phyloP scores from a whole-genome alignment of 208 protist species.

The Leishmania tropica region DNA sequence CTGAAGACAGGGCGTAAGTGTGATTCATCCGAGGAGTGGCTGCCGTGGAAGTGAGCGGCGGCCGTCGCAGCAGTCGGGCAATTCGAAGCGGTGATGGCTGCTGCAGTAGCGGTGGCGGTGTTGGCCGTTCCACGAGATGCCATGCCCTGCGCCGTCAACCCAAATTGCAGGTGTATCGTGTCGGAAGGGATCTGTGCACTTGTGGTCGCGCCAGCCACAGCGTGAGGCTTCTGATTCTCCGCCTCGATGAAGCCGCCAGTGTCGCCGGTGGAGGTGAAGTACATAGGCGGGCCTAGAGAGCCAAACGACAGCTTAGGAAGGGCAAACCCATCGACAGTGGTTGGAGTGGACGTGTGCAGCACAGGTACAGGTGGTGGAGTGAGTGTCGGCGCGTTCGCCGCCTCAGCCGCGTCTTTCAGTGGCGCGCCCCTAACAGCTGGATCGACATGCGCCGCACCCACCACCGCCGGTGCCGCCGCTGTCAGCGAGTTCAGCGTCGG shows the following conservation, averaged over 20 bases:
- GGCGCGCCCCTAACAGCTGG: background rate
- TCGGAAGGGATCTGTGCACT: background rate
- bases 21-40: background rate
- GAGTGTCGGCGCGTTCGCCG: background rate
- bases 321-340: constrained; percentile 15
- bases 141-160: background rate
- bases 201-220: background rate
- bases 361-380: constrained; percentile 1
- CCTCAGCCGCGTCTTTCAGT: background rate
- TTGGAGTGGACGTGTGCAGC: constrained; percentile 6
- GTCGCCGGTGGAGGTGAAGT: constrained; percentile 74
- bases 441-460: background rate
- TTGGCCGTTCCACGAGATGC: background rate
- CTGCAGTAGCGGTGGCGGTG: background rate
- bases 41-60: background rate
- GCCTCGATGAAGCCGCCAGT: constrained; percentile 45
- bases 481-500: background rate
- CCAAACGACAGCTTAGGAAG: constrained; percentile 57
- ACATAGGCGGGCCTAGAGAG: constrained; percentile 48
- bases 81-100: background rate
- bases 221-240: constrained; percentile 12
- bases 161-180: background rate
- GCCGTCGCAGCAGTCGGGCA: background rate
- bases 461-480: background rate
- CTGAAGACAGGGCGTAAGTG: background rate